Base-by-base conservation (phyloP, 2,329 filamentous ascomycete species). In the Cladosporium sp. region DNA sequence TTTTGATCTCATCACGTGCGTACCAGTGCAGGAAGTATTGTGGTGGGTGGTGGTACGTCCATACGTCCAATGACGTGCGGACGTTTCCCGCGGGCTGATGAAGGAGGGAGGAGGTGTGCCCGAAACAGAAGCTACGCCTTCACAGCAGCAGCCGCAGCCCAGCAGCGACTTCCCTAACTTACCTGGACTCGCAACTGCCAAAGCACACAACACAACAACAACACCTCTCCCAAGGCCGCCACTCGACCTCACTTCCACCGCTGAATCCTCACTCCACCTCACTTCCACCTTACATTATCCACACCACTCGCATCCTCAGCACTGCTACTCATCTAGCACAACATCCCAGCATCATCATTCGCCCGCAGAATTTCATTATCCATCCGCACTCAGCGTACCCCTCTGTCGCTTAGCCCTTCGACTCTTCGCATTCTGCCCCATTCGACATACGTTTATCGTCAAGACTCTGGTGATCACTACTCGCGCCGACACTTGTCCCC, bases 301-400 rank as follows among this genome's bases (percentile, higher is more conserved):
- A 15, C 32, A 17, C 3, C 13, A 15, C 32, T 3, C 32, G 8
- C 32, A 36, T 15, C 12, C 32, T 36, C 32, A n/a, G n/a, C 15
- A n/a, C 15, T n/a, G n/a, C 8, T n/a, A 17, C 15, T n/a, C 32
- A 36, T 36, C 32, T 37, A 40, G 22, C 42, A 8, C 27, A n/a
- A 36, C 42, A 44, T 48, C 45, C 11, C 44, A 47, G 18, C 45
- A 41, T 48, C 45, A 41, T 39, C 37, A 32, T 38, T 40, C 30
- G 45, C 27, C 37, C 37, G 45, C 45, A 48, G 24, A 48, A 48
- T 41, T 48, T 48, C 48, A 24, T 44, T 50, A 50, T 39, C 22
- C 40, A 44, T 44, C 24, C 48, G 22, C 48, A 51, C 48, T 39
- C 48, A 39, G 40, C 36, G 22, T 51, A 44, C 48, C 48, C 42